phyloP scores from a whole-genome alignment of 2,329 filamentous ascomycete species.

The Cladosporium sphaerospermum region DNA sequence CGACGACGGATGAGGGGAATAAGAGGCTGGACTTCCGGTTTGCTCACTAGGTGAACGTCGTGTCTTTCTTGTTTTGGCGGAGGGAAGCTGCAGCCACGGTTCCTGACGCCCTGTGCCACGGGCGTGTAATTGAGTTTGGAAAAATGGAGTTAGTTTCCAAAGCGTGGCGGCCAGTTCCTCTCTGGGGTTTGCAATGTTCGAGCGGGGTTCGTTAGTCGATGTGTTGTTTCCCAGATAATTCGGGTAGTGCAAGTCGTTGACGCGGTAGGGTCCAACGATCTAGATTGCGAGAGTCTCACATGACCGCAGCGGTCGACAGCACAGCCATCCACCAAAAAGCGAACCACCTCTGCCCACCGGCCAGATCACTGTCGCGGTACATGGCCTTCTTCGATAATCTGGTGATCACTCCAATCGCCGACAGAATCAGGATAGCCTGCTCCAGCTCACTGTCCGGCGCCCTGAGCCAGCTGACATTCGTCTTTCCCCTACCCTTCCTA shows the following conservation, averaged over 20 bases:
- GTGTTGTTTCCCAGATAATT: too few relatives aligned
- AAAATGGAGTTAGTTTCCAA: too few relatives aligned
- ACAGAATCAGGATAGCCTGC: constrained; percentile 5
- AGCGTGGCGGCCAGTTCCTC: too few relatives aligned
- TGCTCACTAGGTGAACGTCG: constrained; percentile 22
- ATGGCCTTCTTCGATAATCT: background rate
- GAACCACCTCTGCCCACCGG: background rate
- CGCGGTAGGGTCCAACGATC: too few relatives aligned
- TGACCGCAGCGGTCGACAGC: background rate
- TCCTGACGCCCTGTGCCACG: too few relatives aligned
- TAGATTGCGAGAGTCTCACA: background rate
- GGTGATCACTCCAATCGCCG: constrained; percentile 3
- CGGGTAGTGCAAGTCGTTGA: too few relatives aligned
- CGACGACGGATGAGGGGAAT: constrained; percentile 32
- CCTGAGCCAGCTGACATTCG: background rate
- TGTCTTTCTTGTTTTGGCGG: background rate
- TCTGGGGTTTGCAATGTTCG: too few relatives aligned
- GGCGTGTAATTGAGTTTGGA: too few relatives aligned
- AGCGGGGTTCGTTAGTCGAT: too few relatives aligned
- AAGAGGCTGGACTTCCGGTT: constrained; percentile 32
- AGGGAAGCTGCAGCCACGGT: too few relatives aligned
- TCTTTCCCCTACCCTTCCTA: constrained; percentile 3
- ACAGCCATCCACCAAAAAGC: constrained; percentile 7
- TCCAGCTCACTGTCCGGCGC: constrained; percentile 5
- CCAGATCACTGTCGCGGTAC: background rate